phyloP scores from a whole-genome alignment of 2,329 filamentous ascomycete species.

The Venturia carpophila region DNA sequence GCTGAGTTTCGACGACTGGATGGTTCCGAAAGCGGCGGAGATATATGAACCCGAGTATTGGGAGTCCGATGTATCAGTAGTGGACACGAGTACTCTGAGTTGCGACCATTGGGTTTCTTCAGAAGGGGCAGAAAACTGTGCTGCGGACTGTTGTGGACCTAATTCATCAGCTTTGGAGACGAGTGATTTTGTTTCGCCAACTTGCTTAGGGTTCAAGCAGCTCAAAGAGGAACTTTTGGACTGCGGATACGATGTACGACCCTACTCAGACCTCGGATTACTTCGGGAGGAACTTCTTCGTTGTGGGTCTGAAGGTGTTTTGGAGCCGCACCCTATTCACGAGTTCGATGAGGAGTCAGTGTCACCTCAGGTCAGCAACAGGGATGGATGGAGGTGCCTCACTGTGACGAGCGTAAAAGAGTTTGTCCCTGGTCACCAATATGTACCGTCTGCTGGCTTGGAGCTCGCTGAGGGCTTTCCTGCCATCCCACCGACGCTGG shows the following conservation, averaged over 20 bases:
- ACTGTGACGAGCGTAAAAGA: neutral
- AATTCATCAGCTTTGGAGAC: neutral
- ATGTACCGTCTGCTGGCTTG: neutral
- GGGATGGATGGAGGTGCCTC: neutral
- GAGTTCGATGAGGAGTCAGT: neutral
- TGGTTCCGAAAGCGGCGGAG: neutral
- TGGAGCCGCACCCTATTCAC: neutral
- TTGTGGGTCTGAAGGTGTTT: neutral
- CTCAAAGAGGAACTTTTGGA: neutral
- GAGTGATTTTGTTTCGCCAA: neutral
- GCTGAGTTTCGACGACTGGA: slow-evolving; percentile 13
- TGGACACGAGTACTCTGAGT: neutral
- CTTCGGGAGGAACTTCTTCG: neutral
- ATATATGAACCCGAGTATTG: neutral
- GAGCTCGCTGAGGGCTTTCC: neutral
- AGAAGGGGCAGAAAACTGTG: neutral
- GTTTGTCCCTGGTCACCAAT: neutral
- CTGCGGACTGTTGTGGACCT: neutral
- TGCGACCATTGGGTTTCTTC: neutral
- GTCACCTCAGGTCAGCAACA: neutral
- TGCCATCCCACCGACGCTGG: neutral
- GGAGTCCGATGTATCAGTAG: neutral
- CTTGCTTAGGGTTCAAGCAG: neutral
- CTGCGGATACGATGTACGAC: neutral
- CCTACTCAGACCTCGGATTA: neutral